Conservation (phyloP, 2,329 filamentous ascomycete genomes). For the Epichloe baconii region DNA sequence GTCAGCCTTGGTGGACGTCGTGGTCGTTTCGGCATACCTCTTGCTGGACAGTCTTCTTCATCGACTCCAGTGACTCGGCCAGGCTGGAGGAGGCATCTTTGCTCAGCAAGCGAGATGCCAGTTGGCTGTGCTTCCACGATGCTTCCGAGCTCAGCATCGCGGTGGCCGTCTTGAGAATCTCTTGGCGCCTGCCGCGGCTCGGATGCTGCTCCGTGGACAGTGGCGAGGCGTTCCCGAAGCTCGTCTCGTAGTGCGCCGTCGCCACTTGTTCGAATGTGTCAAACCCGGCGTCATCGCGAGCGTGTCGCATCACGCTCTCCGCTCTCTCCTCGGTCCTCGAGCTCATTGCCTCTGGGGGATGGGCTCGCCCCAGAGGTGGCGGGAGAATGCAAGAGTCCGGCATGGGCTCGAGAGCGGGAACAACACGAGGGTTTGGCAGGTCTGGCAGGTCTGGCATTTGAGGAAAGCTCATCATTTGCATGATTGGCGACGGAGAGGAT, state of each 20-base stretch:
- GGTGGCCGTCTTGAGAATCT: constrained; percentile 14
- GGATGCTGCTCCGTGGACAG: constrained; percentile 14
- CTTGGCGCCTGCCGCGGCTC: constrained; percentile 15
- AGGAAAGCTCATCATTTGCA: constrained; percentile 6
- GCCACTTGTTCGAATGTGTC: constrained; percentile 15
- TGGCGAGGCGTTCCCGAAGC: constrained; percentile 9
- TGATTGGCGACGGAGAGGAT: constrained; percentile 1
- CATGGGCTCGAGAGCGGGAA: neutral
- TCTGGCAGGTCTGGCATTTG: neutral
- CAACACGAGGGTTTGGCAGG: neutral
- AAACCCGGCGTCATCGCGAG: constrained; percentile 13
- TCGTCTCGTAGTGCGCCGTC: constrained; percentile 14
- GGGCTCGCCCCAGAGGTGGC: neutral
- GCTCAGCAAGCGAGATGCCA: constrained; percentile 10
- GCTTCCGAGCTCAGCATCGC: constrained; percentile 10
- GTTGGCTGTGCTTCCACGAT: neutral
- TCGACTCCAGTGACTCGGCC: constrained; percentile 6
- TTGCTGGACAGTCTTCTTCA: constrained; percentile 13
- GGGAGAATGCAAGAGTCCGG: neutral
- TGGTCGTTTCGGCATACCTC: constrained; percentile 9
- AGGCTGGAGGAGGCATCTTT: neutral
- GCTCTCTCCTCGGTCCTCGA: constrained; percentile 11
- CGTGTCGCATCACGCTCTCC: constrained; percentile 12
- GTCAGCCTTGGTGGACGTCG: neutral
- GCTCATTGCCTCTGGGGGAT: neutral